These are phyloP conservation scores for Austroboletus niveus DNA, from an alignment of 1,284 basidiomycete genomes.

Conservation along the genomic window DNA sequence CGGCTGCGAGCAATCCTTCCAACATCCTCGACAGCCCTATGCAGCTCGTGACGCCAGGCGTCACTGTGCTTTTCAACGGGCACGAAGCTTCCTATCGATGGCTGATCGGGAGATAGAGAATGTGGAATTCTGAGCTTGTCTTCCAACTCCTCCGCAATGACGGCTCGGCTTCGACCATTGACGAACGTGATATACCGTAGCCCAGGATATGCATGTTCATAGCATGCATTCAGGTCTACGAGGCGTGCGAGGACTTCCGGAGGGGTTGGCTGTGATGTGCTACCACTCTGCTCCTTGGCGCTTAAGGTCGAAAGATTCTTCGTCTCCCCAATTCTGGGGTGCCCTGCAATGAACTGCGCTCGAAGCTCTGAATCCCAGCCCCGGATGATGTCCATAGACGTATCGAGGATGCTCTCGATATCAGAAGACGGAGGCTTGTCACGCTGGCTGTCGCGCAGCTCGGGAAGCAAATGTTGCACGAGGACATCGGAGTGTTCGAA, in stretches of 20 bases:
- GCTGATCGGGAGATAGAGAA: constrained; percentile 45
- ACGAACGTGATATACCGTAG: constrained; percentile 90
- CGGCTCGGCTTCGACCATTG: constrained; percentile 73
- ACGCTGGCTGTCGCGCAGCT: constrained; percentile 36
- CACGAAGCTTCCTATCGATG: constrained; percentile 37
- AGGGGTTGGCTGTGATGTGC: constrained; percentile 48
- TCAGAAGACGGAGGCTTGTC: constrained; percentile 2
- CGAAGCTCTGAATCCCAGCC: constrained; percentile 58
- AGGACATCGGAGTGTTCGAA: constrained; percentile 74
- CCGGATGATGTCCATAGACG: constrained; percentile 50
- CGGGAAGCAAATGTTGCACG: constrained; percentile 52
- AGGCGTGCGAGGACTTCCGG: constrained; percentile 66
- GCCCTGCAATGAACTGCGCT: constrained; percentile 74
- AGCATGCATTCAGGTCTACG: constrained; percentile 70
- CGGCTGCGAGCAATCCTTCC: constrained; percentile 75
- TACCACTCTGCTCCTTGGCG: constrained; percentile 68
- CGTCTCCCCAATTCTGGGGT: constrained; percentile 86
- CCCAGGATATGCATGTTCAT: constrained; percentile 71
- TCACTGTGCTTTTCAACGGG: constrained; percentile 42
- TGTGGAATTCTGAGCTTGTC: constrained; percentile 52
- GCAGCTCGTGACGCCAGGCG: constrained; percentile 63
- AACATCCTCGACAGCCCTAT: constrained; percentile 71
- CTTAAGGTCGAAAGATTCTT: constrained; percentile 71
- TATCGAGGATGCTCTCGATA: constrained; percentile 58
- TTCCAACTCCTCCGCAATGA: constrained; percentile 80